A percentile compares a stretch with the other conserved stretches of the same genome.
Conservation (phyloP, 2,329 filamentous ascomycete species). For the Sporothrix globosa region DNA sequence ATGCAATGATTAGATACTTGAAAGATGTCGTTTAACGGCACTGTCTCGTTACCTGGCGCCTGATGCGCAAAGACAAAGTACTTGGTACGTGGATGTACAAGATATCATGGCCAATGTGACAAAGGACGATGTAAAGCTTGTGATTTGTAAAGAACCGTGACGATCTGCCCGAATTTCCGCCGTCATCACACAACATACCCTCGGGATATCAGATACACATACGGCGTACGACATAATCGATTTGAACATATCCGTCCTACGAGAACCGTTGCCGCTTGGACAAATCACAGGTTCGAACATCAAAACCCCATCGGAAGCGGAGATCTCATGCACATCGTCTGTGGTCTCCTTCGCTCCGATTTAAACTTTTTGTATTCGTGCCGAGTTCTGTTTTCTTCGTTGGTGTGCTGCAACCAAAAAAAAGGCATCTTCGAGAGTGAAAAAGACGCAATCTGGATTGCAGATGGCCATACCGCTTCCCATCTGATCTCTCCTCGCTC, state of each 20-base stretch:
- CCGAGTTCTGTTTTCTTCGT: neutral
- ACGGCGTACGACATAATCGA: no score
- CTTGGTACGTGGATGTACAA: neutral
- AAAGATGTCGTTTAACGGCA: neutral
- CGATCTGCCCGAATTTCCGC: neutral
- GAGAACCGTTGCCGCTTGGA: neutral
- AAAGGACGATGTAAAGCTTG: neutral
- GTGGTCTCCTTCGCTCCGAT: neutral
- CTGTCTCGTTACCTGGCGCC: no score
- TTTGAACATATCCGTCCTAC: no score
- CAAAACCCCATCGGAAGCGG: neutral
- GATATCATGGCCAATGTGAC: neutral
- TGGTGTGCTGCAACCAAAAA: neutral
- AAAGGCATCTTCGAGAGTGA: constrained; percentile 12
- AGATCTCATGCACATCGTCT: neutral
- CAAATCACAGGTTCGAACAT: neutral
- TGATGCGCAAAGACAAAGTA: no score
- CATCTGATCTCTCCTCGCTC: neutral
- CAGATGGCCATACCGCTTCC: neutral
- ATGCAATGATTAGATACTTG: no score
- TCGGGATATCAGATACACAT: neutral
- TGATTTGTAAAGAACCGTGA: neutral
- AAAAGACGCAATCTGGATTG: constrained; percentile 21
- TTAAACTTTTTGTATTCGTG: neutral
- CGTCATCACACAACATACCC: neutral